A percentile compares a stretch with the other conserved stretches of the same genome.
Evolutionary conservation across 371 early-diverging fungal species (phyloP).

Genomic region (Amoeboaphelidium protococcarum): DNA sequence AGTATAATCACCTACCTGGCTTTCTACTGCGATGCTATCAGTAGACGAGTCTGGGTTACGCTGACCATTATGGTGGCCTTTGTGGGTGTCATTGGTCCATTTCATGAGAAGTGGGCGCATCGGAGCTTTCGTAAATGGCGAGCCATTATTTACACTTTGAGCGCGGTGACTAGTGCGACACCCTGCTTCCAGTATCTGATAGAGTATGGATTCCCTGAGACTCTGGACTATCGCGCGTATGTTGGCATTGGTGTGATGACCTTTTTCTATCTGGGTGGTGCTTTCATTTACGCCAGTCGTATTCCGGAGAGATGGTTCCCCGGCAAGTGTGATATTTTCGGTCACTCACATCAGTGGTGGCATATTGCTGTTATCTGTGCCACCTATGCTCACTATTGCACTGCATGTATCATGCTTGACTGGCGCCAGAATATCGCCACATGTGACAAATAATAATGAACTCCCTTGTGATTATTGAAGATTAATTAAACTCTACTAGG

Average conservation of each 20-base stretch:
- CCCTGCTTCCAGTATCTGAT: background rate
- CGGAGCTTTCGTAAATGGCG: conserved; percentile 4
- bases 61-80: conserved; percentile 25
- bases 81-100: conserved; percentile 24
- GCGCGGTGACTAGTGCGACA: conserved; percentile 3
- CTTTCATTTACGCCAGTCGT: conserved; percentile 1
- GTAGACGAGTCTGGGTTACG: conserved; percentile 19
- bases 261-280: background rate
- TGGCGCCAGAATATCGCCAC: background rate
- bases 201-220: background rate
- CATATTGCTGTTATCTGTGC: conserved; percentile 41
- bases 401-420: conserved; percentile 17
- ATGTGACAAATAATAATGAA: no score
- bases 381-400: conserved; percentile 32
- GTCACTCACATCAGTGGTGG: conserved; percentile 53
- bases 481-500: no score
- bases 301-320: conserved; percentile 43
- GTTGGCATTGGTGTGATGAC: background rate
- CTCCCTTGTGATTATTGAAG: no score
- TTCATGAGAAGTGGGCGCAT: conserved; percentile 2
- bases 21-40: conserved; percentile 24
- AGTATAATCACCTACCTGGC: conserved; percentile 29
- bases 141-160: conserved; percentile 26
- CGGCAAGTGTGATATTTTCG: conserved; percentile 38
- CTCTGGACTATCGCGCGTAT: background rate